phyloP scores from a whole-genome alignment of 108 stramenopile species.

The Phaeodactylum tricornutum region DNA sequence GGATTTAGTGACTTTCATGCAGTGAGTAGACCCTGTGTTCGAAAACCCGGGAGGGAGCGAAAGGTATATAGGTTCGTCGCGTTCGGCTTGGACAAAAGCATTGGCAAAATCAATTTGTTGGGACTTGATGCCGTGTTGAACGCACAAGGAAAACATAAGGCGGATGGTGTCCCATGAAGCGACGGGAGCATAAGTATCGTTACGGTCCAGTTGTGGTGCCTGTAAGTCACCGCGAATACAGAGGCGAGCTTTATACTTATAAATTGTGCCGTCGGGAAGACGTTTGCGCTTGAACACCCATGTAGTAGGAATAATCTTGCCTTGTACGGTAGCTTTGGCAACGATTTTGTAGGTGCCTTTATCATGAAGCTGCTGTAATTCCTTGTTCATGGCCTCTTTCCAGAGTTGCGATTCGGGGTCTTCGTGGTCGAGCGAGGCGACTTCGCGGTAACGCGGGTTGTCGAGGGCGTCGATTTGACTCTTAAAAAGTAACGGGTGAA shows the following conservation, averaged over 20 bases:
- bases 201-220: conserved; percentile 9
- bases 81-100: conserved; percentile 14
- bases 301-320: conserved; percentile 6
- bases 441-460: too few species aligned
- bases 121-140: conserved; percentile 2
- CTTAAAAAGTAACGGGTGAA: too few species aligned
- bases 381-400: too few species aligned
- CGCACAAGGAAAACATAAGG: neutral
- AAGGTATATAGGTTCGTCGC: conserved; percentile 7
- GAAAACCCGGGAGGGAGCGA: conserved; percentile 10
- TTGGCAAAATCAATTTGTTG: conserved; percentile 9
- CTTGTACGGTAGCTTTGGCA: too few species aligned
- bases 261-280: conserved; percentile 8
- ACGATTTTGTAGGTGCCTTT: too few species aligned
- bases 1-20: conserved; percentile 12
- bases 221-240: conserved; percentile 17
- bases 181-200: conserved; percentile 13
- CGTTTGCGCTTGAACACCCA: conserved; percentile 28
- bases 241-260: conserved; percentile 24
- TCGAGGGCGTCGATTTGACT: too few species aligned
- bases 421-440: too few species aligned
- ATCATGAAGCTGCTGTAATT: too few species aligned
- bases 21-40: neutral
- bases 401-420: too few species aligned
- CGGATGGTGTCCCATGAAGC: conserved; percentile 10